phyloP scores from a whole-genome alignment of 2,329 filamentous ascomycete species.

The Annulohypoxylon truncatum region DNA sequence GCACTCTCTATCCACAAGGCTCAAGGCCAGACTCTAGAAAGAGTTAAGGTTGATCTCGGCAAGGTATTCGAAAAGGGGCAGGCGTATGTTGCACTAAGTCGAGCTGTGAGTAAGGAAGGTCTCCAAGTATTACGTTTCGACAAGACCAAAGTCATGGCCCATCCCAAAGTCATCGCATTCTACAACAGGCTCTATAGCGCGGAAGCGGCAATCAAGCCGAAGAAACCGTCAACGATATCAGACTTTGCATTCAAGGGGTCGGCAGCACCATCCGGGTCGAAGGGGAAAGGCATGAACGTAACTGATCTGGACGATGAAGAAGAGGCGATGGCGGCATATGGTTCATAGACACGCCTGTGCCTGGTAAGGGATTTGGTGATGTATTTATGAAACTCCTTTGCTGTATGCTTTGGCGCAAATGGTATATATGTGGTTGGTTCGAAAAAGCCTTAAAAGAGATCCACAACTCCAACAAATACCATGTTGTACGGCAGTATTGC shows the following conservation, averaged over 20 bases:
- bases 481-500: neutral
- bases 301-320: conserved; percentile 62
- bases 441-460: neutral
- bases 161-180: conserved; percentile 85
- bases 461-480: neutral
- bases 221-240: conserved; percentile 51
- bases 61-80: conserved; percentile 97
- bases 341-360: conserved; percentile 46
- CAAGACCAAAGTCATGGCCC: conserved; percentile 91
- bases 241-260: conserved; percentile 55
- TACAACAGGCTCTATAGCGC: conserved; percentile 85
- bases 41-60: conserved; percentile 93
- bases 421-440: neutral
- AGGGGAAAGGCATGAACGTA: conserved; percentile 21
- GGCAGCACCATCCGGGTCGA: conserved; percentile 26
- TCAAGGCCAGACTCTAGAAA: conserved; percentile 91
- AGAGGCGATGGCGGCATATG: conserved; percentile 61
- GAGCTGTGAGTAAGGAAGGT: conserved; percentile 87
- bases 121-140: conserved; percentile 91
- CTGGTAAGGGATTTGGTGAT: neutral
- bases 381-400: neutral
- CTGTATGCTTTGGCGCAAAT: neutral
- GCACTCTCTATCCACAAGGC: conserved; percentile 98
- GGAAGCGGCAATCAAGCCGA: conserved; percentile 61
- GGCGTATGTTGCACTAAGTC: conserved; percentile 94